These are phyloP conservation scores for Prunus mira DNA, from an alignment of 306 rosid genomes.

Conservation along the genomic window DNA sequence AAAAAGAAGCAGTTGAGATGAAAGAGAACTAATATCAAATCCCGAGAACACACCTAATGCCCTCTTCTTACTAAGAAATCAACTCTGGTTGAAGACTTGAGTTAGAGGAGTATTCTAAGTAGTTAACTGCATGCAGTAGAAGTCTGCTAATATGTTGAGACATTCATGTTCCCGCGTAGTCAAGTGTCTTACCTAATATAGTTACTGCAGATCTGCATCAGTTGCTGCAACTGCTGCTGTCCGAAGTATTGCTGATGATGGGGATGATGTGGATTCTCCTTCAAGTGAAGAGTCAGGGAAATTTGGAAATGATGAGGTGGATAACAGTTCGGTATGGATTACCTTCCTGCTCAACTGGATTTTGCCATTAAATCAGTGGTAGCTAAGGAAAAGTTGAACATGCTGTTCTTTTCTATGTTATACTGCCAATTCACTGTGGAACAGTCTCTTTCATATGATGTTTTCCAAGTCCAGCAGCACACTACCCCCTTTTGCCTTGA, in stretches of 20 bases:
- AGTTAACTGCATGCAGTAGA: background rate
- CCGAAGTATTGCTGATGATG: conserved; percentile 43
- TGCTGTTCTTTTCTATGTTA: background rate
- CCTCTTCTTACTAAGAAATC: background rate
- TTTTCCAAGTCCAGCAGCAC: background rate
- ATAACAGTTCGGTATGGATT: conserved; percentile 74
- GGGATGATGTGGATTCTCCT: conserved; percentile 52
- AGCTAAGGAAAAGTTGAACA: background rate
- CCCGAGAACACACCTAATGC: background rate
- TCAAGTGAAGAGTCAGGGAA: conserved; percentile 56
- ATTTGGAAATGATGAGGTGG: conserved; percentile 52
- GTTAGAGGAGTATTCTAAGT: background rate
- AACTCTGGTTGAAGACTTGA: background rate
- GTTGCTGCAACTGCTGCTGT: conserved; percentile 64
- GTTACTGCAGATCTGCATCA: conserved; percentile 69
- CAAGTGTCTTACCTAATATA: conserved; percentile 1
- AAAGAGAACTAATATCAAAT: background rate
- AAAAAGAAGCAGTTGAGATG: background rate
- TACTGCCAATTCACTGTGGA: background rate
- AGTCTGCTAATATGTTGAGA: background rate
- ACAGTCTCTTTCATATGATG: background rate
- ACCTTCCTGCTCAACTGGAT: conserved; percentile 2
- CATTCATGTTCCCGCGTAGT: background rate
- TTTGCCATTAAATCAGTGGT: conserved; percentile 3
- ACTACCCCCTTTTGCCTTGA: background rate